Evolutionary conservation across 192 early-diverging fungal genomes (phyloP), one percentile per base, ranked within the genome.

Genomic region (Coemansia sp.): DNA sequence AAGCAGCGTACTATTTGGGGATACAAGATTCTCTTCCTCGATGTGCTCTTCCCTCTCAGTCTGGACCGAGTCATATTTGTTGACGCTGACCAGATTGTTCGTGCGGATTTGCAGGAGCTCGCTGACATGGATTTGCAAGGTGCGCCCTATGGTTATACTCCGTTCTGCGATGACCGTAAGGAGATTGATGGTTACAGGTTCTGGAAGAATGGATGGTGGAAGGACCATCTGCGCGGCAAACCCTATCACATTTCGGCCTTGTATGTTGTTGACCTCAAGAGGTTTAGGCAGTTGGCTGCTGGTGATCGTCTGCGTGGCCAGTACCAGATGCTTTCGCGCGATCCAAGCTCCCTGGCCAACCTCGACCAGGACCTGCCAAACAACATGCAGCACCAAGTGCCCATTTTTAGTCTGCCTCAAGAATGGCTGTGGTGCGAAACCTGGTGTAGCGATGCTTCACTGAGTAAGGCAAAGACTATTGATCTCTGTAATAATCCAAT

Each of bases 351-450:
- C 18, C 75, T 99, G 35, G 87, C 96, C 0, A 99, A 99, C 60
- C 76, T 99, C 32, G 96, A 99, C 64, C 96, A 99, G 64, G 96
- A 99, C 80, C 67, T 99, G 53, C 96, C 94, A 7, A 99, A 99
- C 72, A 93, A 95, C 46, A 93, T 97, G 91, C 85, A 90, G 50
- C 86, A 90, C 55, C 59, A 85, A 18, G 87, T 98, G 19, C 93
- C 93, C 2, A 95, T 98, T 32, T 84, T 84, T 50, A 93, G 91
- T 3, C 64, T 98, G 63, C 92, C 93, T 2, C 93, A 96, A 61
- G 93, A 95, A 45, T 98, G 95, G 95, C 76, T 99, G 39, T 99
- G 96, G 96, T 99, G 96, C 59, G 93, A 97, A 70, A 99, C 96
- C 6, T 99, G 96, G 96, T 99, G 96, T 65, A 84, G 86, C 24